Base-by-base conservation (phyloP, 345 rosid species). In the Camelina laxa region DNA sequence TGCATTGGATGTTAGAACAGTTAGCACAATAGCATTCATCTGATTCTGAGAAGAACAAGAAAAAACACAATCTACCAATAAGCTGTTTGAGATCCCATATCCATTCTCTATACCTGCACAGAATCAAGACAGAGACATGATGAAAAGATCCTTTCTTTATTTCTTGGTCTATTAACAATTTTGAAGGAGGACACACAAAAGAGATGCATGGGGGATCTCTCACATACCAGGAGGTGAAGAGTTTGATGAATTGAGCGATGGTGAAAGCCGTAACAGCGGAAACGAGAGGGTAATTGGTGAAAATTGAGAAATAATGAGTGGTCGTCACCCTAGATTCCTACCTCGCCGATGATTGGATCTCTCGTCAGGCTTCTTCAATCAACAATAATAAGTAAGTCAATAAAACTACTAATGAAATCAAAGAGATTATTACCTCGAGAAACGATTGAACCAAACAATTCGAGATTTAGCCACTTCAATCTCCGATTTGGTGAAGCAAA, bases 151-250 rank as follows among this genome's bases (percentile, higher is more conserved):
- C n/a, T n/a, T n/a, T n/a, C n/a, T n/a, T n/a, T n/a, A 47, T 57
- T 65, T 64, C 9, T 0, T 20, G n/a, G n/a, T 27, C 31, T 27
- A 27, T 27, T 27, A 3, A 27, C 31, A 27, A 27, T 27, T 27
- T 27, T 3, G 4, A 27, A 27, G 4, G 31, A n/a, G n/a, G n/a
- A n/a, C n/a, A n/a, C n/a, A n/a, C n/a, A n/a, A n/a, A n/a, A n/a
- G n/a, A n/a, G n/a, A n/a, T n/a, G n/a, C n/a, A n/a, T n/a, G n/a
- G n/a, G n/a, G n/a, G n/a, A n/a, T n/a, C n/a, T n/a, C n/a, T n/a
- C n/a, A n/a, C n/a, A n/a, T n/a, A 89, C 97, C 96, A 87, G 85
- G 85, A 69, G 81, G 91, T 85, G 83, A 91, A 85, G 80, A 88
- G 48, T 85, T 93, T 91, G 80, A 73, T 76, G 69, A 81, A 80